Evolutionary conservation across 2,329 filamentous ascomycete species (phyloP), one percentile per base, ranked within the genome.

Genomic region (Penicillium hordei): DNA sequence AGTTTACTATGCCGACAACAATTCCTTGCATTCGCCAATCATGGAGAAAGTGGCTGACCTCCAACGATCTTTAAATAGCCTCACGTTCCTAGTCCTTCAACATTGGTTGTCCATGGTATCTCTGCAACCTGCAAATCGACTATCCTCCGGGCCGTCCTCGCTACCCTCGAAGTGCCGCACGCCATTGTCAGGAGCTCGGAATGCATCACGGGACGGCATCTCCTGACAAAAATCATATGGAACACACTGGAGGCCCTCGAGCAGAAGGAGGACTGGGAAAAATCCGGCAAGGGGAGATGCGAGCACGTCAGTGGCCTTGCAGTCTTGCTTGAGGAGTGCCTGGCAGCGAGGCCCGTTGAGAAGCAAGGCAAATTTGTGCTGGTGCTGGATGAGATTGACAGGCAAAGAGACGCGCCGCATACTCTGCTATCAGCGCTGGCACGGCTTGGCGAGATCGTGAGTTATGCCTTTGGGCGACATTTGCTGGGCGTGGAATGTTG

Each of bases 311-410:
- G 90, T 57, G 85, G 89, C 52, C 78, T 97, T 61, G 82, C 84
- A 1, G 89, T 91, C 27, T 86, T 93, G 67, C 78, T 97, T 57
- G 83, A 72, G 42, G 73, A 74, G 52, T 72, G 77, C 52, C 68
- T 79, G 48, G 68, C 67, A 40, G 65, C 69, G 33, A 60, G 57
- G 15, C 51, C 63, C 75, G 39, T 65, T 21, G 66, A 70, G 25
- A 55, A 63, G 52, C 58, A 58, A 38, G 79, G 79, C 63, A 86
- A 88, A 62, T 92, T 96, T 66, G 86, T 93, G 9, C 75, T 97
- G 57, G 90, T 97, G 12, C 83, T 97, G 61, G 94, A 97, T 78
- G 90, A 86, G 12, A 88, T 97, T 57, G 93, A 97, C 72, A 84
- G 83, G 61, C 90, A 96, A 72, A 83, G 89, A 68, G 93, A 97